Evolutionary conservation across 768 basidiomycete species (phyloP), one percentile per base, ranked within the genome.

Genomic region (Termitomyces sp.): DNA sequence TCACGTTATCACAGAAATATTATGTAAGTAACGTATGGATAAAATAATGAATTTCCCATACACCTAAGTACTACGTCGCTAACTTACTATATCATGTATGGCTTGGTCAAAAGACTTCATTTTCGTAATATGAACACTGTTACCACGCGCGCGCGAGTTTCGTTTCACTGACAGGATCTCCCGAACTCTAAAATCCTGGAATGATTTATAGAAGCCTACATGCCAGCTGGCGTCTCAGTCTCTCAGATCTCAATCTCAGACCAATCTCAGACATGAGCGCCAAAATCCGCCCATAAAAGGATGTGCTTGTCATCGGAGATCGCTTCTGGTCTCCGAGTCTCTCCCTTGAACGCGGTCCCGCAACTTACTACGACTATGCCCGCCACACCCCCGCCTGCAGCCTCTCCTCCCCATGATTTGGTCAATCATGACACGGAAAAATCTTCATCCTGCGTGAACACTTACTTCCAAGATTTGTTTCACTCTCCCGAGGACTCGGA

Each of bases 401-500:
- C 18, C 40, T 42, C 40, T 55, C 40, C 40, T 20, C 20, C 28
- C 12, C 40, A 55, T 42, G 54, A 32, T 20, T 20, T 55, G 28
- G 12, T 12, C 7, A 55, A n/a, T 33, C 18, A 42, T 20, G 54
- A 55, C 28, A 1, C 44, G 3, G 40, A 33, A 18, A 44, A 55
- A 15, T n/a, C 18, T 6, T 18, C 16, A 36, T 52, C 51, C 4
- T 58, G 50, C 24, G 39, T 38, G 20, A 18, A 50, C 53, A 38
- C 32, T 59, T 65, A 68, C 54, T 67, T 69, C 38, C 63, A 55
- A 24, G 63, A 67, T 11, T 36, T 65, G 40, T 67, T 61, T 59
- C 69, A 72, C 24, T 71, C 71, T 12, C 66, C 71, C 7, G 58
- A 59, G 7, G 55, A 52, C 22, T 61, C 60, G 8, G 60, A 61